Evolutionary conservation across 108 stramenopile species (phyloP).

Genomic region (Fistulifera solaris): DNA sequence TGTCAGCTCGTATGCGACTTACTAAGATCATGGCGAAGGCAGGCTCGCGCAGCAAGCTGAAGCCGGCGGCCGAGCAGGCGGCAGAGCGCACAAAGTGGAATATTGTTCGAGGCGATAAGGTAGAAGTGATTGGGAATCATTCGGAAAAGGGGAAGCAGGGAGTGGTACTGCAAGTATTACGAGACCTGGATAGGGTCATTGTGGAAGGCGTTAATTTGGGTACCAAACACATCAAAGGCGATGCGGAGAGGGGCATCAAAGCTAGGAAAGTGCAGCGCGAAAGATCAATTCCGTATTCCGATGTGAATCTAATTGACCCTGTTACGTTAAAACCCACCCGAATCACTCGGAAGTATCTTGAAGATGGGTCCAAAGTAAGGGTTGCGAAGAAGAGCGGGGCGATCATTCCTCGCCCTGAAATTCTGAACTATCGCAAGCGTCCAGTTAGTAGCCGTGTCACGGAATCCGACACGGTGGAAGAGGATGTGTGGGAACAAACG

Average conservation of each 20-base stretch:
- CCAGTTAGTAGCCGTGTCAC: conserved; percentile 50
- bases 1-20: conserved; percentile 6
- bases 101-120: conserved; percentile 90
- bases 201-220: conserved; percentile 88
- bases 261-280: conserved; percentile 44
- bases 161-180: conserved; percentile 58
- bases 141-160: conserved; percentile 86
- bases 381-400: conserved; percentile 85
- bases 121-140: conserved; percentile 85
- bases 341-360: conserved; percentile 59
- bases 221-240: conserved; percentile 53
- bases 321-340: conserved; percentile 77
- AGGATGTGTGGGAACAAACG: conserved; percentile 70
- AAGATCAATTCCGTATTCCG: conserved; percentile 79
- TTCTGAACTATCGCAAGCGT: conserved; percentile 44
- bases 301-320: conserved; percentile 83
- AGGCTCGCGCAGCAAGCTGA: not conserved
- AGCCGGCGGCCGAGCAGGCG: conserved; percentile 4
- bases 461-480: conserved; percentile 59
- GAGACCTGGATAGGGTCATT: conserved; percentile 79
- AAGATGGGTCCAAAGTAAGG: conserved; percentile 93
- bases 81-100: conserved; percentile 36
- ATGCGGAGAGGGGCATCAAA: conserved; percentile 54
- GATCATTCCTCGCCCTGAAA: conserved; percentile 85
- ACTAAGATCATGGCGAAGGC: not conserved